phyloP scores from a whole-genome alignment of 2,329 filamentous ascomycete species.

The Cladophialophora bantiana region DNA sequence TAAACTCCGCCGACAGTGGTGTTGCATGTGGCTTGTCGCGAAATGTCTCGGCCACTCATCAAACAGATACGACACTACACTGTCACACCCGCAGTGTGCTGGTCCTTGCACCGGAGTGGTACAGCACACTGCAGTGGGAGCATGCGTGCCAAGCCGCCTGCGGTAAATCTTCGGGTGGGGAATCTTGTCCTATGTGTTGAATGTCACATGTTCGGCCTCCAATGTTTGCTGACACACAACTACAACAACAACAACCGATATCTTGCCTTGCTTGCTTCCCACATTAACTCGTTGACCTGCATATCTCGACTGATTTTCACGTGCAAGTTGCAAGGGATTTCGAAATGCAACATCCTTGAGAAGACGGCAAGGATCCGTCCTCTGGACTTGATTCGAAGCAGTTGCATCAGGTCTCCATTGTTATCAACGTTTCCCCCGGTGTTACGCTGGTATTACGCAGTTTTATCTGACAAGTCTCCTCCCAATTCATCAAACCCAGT shows the following conservation, averaged over 20 bases:
- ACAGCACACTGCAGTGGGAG: slow-evolving; percentile 1
- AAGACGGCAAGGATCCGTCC: slow-evolving; percentile 1
- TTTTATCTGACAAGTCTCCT: slow-evolving; percentile 20
- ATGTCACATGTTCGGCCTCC: slow-evolving; percentile 16
- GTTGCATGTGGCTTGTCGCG: slow-evolving; percentile 33
- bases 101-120: not conserved
- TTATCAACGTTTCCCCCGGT: slow-evolving; percentile 6
- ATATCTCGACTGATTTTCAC: slow-evolving; percentile 13
- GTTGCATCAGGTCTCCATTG: slow-evolving; percentile 4
- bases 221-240: slow-evolving; percentile 11
- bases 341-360: not conserved
- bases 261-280: not conserved
- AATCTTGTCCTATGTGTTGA: not conserved
- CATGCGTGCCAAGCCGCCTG: slow-evolving; percentile 13
- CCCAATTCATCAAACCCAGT: slow-evolving; percentile 4
- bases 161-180: slow-evolving; percentile 17
- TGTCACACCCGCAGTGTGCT: slow-evolving; percentile 14
- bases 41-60: slow-evolving; percentile 17
- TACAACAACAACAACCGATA: not conserved
- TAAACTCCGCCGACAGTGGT: slow-evolving; percentile 19
- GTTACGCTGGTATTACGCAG: slow-evolving; percentile 12
- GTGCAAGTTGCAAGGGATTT: slow-evolving; percentile 16
- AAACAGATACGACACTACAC: slow-evolving; percentile 6
- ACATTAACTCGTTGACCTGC: slow-evolving; percentile 4
- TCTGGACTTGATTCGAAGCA: slow-evolving; percentile 18